Evolutionary conservation across 805 yeast genomes (phyloP).

Genomic region (Saturnispora sekii): DNA sequence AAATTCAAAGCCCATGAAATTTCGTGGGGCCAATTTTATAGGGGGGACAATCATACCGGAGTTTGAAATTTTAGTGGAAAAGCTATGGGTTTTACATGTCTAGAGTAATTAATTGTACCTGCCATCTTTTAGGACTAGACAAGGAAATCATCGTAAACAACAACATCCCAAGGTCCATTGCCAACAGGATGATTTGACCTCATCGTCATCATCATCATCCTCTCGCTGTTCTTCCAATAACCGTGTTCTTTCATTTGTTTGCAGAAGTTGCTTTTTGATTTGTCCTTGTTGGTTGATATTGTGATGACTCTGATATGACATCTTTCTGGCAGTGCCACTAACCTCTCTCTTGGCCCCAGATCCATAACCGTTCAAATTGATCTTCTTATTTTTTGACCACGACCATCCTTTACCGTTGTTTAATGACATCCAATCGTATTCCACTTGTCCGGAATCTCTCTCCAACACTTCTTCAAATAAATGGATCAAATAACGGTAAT

Average conservation of each 20-base stretch:
- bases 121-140: too few relatives aligned
- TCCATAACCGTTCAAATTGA: conserved; percentile 76
- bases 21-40: too few relatives aligned
- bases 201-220: background rate
- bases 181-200: conserved; percentile 7
- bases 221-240: background rate
- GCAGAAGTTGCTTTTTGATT: conserved; percentile 10
- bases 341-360: conserved; percentile 16
- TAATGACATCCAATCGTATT: conserved; percentile 75
- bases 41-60: too few relatives aligned
- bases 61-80: too few relatives aligned
- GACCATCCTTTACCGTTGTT: conserved; percentile 82
- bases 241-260: conserved; percentile 4
- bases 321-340: conserved; percentile 7
- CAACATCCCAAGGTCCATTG: conserved; percentile 7
- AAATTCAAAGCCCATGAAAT: too few relatives aligned
- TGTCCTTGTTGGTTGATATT: conserved; percentile 10
- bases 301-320: conserved; percentile 19
- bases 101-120: too few relatives aligned
- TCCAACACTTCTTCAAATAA: conserved; percentile 48
- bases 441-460: background rate
- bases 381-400: conserved; percentile 61
- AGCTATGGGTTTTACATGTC: too few relatives aligned
- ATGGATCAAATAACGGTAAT: conserved; percentile 56
- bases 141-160: background rate